Base-by-base conservation (phyloP, 805 yeast species). In the Starmerella floricola region DNA sequence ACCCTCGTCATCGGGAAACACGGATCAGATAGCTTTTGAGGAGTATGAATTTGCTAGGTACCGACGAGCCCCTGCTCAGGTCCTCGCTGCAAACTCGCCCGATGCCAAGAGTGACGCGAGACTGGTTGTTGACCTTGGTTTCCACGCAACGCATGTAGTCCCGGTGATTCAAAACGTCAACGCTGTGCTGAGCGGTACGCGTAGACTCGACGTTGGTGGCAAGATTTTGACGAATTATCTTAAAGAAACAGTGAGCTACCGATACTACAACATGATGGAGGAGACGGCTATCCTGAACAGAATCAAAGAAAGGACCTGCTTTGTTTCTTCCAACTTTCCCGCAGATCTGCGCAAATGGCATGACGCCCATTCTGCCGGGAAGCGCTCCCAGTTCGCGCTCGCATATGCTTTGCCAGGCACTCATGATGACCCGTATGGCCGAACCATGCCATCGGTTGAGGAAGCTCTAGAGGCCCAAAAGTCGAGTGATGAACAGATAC, bases 241-340 rank as follows among this genome's bases (percentile, higher is more conserved):
- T 40, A 70, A 86, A 48, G 97, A 91, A 56, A 69, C 83, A 37
- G 73, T 88, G 11, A 84, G 95, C 2, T 91, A 81, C 56, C 68
- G 96, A 41, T 91, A 91, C 63, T 91, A 87, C 59, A 88, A 91
- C 55, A 86, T 91, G 51, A 77, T 84, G 57, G 95, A 91, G 47
- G 99, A 93, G 60, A 79, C 94, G 0, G 66, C 81, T 2, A 62
- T 91, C 36, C 78, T 91, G 37, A 84, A 86, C 56, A 77, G 80
- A 36, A 81, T 93, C 50, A 91, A 91, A 55, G 95, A 87, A 55
- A 66, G 72, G 45, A 64, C 88, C 29, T 71, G 83, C 59, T 76
- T 73, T 65, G 73, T 83, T n/a, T 75, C 88, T 0, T 47, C 52
- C 17, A 74, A 81, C 52, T 83, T 76, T 53, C 62, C 60, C 18